Percentiles rank a stretch among this genome's conserved stretches.
Conservation (phyloP, 2,329 filamentous ascomycete species). For the Sphaerulina vaccinii region DNA sequence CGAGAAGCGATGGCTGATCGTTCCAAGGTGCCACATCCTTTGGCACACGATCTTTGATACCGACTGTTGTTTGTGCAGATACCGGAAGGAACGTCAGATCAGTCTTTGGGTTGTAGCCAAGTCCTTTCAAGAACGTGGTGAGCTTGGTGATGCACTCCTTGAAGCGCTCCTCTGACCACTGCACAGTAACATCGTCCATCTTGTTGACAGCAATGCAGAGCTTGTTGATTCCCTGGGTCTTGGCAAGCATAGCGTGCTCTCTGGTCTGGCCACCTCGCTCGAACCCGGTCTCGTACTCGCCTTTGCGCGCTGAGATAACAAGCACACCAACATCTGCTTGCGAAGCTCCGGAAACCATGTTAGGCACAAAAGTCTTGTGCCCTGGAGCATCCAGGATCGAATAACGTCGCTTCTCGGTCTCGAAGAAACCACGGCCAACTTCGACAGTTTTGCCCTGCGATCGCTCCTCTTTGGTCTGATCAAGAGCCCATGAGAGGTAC, state of each 20-base stretch:
- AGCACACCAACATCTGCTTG: conserved; percentile 93
- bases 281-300: conserved; percentile 98
- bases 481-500: conserved; percentile 98
- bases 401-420: conserved; percentile 94
- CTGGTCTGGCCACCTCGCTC: conserved; percentile 94
- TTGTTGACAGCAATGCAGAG: conserved; percentile 95
- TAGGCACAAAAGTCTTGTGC: conserved; percentile 96
- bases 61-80: conserved; percentile 79
- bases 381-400: conserved; percentile 95
- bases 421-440: conserved; percentile 92
- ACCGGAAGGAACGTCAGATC: conserved; percentile 96
- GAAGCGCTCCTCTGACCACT: conserved; percentile 92
- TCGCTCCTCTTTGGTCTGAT: conserved; percentile 94
- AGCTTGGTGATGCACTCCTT: conserved; percentile 92
- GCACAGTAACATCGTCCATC: conserved; percentile 96
- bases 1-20: conserved; percentile 83
- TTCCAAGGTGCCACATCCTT: conserved; percentile 79
- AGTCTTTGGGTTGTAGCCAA: conserved; percentile 90
- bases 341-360: conserved; percentile 78
- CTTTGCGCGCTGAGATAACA: conserved; percentile 94
- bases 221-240: conserved; percentile 98
- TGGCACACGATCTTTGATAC: conserved; percentile 85
- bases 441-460: conserved; percentile 97
- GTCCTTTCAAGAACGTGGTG: conserved; percentile 79
- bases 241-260: conserved; percentile 96